phyloP scores from a whole-genome alignment of 2,329 filamentous ascomycete genomes.

The Penicillium sp. region DNA sequence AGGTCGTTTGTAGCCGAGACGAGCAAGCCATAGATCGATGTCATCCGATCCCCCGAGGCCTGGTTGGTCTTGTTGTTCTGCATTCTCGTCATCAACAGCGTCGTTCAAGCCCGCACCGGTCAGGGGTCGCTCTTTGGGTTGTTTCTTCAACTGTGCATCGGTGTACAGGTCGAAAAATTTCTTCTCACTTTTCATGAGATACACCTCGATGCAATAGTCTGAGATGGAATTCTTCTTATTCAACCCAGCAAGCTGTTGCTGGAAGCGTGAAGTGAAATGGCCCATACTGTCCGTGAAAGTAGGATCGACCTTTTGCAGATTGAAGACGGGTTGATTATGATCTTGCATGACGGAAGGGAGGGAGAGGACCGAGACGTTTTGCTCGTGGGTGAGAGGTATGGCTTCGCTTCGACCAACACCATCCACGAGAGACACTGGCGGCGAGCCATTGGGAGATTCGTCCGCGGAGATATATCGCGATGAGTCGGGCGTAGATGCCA shows the following conservation, averaged over 20 bases:
- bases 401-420: conserved; percentile 30
- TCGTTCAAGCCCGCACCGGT: conserved; percentile 38
- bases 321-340: conserved; percentile 61
- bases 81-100: conserved; percentile 33
- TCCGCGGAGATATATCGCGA: no score
- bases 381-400: conserved; percentile 36
- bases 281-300: conserved; percentile 65
- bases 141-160: conserved; percentile 56
- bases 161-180: conserved; percentile 62
- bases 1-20: conserved; percentile 56
- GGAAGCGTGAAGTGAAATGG: conserved; percentile 59
- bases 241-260: conserved; percentile 55
- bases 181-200: conserved; percentile 63
- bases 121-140: conserved; percentile 41
- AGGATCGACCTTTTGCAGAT: conserved; percentile 65
- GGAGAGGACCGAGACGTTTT: conserved; percentile 51
- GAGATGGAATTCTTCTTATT: conserved; percentile 57
- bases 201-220: conserved; percentile 63
- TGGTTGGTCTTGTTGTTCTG: no score
- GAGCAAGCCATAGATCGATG: conserved; percentile 57
- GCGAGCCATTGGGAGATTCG: no score
- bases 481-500: no score
- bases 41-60: conserved; percentile 35
- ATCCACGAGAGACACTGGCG: conserved; percentile 28
- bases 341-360: conserved; percentile 58